Conservation (phyloP, 805 yeast genomes). For the Cephaloascus albidus region DNA sequence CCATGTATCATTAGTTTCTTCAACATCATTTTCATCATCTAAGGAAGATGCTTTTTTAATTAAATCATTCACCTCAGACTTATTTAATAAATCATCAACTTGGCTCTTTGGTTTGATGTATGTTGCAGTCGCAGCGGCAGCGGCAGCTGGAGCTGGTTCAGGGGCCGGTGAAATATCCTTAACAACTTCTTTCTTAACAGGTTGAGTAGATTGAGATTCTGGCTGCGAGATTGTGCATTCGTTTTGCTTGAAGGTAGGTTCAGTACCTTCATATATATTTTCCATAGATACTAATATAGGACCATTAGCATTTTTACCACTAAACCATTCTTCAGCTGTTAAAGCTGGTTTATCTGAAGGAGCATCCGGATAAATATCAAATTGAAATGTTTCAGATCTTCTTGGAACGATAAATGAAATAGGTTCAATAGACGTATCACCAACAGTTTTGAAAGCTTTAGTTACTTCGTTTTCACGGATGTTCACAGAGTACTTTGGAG, state of each 20-base stretch:
- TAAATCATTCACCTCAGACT: slow-evolving; percentile 35
- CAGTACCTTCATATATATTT: slow-evolving; percentile 69
- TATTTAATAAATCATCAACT: slow-evolving; percentile 38
- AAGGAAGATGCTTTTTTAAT: slow-evolving; percentile 34
- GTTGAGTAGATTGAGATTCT: background rate
- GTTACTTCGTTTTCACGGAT: slow-evolving; percentile 79
- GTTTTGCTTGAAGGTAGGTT: slow-evolving; percentile 28
- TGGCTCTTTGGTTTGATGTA: slow-evolving; percentile 25
- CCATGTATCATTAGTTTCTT: slow-evolving; percentile 8
- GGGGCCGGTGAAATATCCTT: background rate
- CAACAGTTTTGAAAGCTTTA: slow-evolving; percentile 77
- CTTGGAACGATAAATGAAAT: slow-evolving; percentile 90
- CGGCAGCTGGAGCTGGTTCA: background rate
- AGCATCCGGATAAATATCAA: slow-evolving; percentile 86
- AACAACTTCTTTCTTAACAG: slow-evolving; percentile 1
- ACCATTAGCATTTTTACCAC: slow-evolving; percentile 72
- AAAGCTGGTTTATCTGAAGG: slow-evolving; percentile 76
- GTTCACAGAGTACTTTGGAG: slow-evolving; percentile 77
- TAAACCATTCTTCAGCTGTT: slow-evolving; percentile 68
- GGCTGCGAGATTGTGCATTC: slow-evolving; percentile 1
- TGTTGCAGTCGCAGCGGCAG: slow-evolving; percentile 3
- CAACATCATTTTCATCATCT: slow-evolving; percentile 23
- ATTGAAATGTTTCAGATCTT: slow-evolving; percentile 87
- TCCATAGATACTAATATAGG: slow-evolving; percentile 75
- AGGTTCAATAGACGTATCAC: slow-evolving; percentile 81